These are phyloP conservation scores for Trichoderma cornu-damae DNA, from an alignment of 2,329 filamentous ascomycete species.

Conservation along the genomic window DNA sequence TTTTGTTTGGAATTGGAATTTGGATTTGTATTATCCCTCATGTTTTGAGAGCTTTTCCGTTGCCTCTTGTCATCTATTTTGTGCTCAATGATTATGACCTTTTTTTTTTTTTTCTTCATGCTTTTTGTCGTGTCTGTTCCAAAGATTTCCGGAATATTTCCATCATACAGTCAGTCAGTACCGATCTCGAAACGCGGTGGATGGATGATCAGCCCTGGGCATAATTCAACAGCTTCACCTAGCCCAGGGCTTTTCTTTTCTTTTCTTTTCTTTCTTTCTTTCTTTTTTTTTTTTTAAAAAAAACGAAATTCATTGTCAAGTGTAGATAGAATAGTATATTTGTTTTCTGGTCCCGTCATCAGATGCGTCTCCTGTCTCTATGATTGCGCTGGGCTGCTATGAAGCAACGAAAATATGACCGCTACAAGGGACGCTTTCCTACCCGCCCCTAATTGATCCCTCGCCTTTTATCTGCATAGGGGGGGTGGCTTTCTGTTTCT, in stretches of 20 bases:
- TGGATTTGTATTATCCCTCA: not conserved
- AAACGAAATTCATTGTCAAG: not conserved
- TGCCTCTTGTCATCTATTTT: not conserved
- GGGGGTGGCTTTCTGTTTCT: too few relatives aligned
- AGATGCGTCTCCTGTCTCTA: constrained; percentile 11
- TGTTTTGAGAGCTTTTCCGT: not conserved
- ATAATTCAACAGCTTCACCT: not conserved
- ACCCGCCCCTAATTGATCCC: not conserved
- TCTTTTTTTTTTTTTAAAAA: too few relatives aligned
- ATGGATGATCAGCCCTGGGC: too few relatives aligned
- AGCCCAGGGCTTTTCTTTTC: too few relatives aligned
- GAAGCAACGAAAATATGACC: constrained; percentile 21
- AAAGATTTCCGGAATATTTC: too few relatives aligned
- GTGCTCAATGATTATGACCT: constrained; percentile 1
- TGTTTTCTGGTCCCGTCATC: constrained; percentile 17
- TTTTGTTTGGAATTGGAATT: not conserved
- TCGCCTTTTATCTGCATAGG: not conserved
- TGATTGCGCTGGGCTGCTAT: constrained; percentile 22
- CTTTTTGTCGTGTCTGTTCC: too few relatives aligned
- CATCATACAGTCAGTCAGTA: too few relatives aligned
- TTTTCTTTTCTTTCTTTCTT: too few relatives aligned
- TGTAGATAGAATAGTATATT: not conserved
- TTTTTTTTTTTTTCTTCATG: not conserved
- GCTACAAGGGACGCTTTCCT: constrained; percentile 19
- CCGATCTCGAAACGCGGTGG: too few relatives aligned